phyloP scores from a whole-genome alignment of 129 eudicot species.

The Artemisia tridentata region DNA sequence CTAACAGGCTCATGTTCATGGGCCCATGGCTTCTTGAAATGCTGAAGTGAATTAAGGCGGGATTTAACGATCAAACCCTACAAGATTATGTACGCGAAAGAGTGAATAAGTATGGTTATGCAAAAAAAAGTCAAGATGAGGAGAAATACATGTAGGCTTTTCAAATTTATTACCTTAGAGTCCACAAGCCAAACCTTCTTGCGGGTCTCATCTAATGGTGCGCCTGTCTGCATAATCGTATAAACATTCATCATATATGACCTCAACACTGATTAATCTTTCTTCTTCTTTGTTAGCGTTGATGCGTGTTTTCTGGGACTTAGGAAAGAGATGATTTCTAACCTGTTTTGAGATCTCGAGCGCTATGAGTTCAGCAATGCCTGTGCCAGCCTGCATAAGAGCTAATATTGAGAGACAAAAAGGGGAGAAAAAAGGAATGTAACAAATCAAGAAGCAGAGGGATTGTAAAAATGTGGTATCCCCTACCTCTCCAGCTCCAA shows the following conservation, averaged over 20 bases:
- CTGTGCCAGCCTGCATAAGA: constrained; percentile 93
- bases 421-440: neutral
- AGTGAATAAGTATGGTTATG: neutral
- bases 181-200: constrained; percentile 92
- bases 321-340: constrained; percentile 1
- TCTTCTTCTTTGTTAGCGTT: neutral
- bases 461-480: constrained; percentile 3
- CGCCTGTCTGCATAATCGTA: constrained; percentile 58
- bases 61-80: constrained; percentile 92
- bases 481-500: constrained; percentile 96
- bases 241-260: constrained; percentile 14
- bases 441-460: neutral
- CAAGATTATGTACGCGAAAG: constrained; percentile 12
- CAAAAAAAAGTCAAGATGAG: neutral
- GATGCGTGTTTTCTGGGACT: neutral
- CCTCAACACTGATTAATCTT: neutral
- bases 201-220: constrained; percentile 85
- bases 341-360: constrained; percentile 99
- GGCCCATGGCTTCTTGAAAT: constrained; percentile 99
- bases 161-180: constrained; percentile 59
- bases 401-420: constrained; percentile 6
- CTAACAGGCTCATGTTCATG: constrained; percentile 85
- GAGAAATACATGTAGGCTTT: neutral
- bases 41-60: constrained; percentile 88
- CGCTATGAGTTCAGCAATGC: constrained; percentile 98